Evolutionary conservation across 2,329 filamentous ascomycete species (phyloP).

Genomic region (Kalmusia sp.): DNA sequence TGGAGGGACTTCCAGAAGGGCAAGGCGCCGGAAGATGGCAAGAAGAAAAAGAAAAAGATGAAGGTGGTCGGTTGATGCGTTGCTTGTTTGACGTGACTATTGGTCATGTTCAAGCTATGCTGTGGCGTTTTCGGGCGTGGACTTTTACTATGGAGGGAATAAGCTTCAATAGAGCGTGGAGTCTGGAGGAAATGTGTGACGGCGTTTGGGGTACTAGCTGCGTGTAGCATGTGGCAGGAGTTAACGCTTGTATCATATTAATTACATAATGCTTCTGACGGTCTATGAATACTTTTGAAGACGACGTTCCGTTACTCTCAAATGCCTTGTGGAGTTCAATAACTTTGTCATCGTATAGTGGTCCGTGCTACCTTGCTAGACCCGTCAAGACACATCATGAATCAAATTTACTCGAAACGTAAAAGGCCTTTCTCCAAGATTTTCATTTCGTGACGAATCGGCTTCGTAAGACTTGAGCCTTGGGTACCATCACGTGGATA

Average conservation of each 20-base stretch:
- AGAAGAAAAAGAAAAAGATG: conserved; percentile 60
- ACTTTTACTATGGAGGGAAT: not conserved
- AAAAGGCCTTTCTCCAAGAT: too few relatives aligned
- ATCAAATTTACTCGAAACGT: too few relatives aligned
- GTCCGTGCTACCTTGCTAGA: too few relatives aligned
- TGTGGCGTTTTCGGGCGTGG: conserved; percentile 6
- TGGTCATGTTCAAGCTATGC: not conserved
- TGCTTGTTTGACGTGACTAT: not conserved
- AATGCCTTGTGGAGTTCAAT: too few relatives aligned
- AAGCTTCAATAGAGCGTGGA: conserved; percentile 1
- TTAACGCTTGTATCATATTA: conserved; percentile 3
- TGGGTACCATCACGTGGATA: too few relatives aligned
- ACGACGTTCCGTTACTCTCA: not conserved
- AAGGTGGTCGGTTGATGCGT: conserved; percentile 56
- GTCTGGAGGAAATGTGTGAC: not conserved
- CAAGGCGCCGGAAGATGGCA: conserved; percentile 53
- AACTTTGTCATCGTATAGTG: too few relatives aligned
- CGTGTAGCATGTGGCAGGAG: not conserved
- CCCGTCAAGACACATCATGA: too few relatives aligned
- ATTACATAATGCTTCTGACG: conserved; percentile 2
- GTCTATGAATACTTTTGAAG: not conserved
- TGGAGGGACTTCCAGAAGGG: conserved; percentile 91
- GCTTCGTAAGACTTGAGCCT: too few relatives aligned
- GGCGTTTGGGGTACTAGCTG: not conserved
- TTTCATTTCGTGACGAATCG: too few relatives aligned